phyloP scores from a whole-genome alignment of 225 moss, liverwort and hornwort genomes.

The Physcomitrium patens region DNA sequence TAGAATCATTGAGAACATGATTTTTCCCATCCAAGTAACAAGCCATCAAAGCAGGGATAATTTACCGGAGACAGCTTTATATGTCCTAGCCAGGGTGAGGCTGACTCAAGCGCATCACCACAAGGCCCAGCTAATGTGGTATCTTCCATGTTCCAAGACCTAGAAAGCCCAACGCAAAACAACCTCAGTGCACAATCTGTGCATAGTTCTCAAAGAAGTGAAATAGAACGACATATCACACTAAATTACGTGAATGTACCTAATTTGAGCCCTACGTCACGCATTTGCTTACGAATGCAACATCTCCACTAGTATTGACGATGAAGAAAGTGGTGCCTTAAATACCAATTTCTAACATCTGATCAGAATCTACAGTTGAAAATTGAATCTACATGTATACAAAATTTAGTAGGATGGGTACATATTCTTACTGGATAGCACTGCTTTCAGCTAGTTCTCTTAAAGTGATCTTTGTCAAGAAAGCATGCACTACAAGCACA shows the following conservation, averaged over 20 bases:
- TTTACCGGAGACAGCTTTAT: constrained; percentile 68
- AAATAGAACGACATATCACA: neutral
- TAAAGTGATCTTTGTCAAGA: no score
- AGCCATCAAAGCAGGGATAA: neutral
- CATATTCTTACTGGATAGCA: constrained; percentile 73
- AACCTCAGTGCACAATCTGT: no score
- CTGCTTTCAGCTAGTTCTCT: constrained; percentile 50
- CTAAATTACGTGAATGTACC: neutral
- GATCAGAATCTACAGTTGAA: no score
- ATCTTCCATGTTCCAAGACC: constrained; percentile 60
- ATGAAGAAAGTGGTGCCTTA: no score
- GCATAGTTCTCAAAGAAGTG: neutral
- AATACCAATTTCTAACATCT: no score
- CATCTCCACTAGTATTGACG: no score
- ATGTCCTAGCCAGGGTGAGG: constrained; percentile 89
- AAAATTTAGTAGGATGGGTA: no score
- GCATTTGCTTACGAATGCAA: no score
- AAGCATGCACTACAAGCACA: constrained; percentile 58
- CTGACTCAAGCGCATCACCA: constrained; percentile 51
- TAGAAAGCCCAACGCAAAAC: constrained; percentile 30
- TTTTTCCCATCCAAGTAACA: neutral
- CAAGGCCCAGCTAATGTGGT: constrained; percentile 38
- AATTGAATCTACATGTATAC: no score
- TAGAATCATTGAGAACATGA: constrained; percentile 4
- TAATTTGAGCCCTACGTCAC: neutral